Conservation (phyloP, 371 early-diverging fungal species). For the Haplosporangium sp. region DNA sequence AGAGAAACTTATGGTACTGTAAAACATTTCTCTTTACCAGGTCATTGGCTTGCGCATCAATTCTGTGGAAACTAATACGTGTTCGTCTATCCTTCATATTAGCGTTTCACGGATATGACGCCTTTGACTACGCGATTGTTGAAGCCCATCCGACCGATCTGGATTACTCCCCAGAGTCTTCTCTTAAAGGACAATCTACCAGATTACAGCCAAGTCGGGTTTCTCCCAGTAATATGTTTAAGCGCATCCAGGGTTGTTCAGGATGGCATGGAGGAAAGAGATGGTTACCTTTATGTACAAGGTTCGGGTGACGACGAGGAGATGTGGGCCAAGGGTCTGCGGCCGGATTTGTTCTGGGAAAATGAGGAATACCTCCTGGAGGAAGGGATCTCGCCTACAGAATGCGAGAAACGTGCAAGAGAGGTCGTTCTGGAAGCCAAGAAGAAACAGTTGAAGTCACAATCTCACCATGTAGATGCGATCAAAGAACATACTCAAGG, state of each 20-base stretch:
- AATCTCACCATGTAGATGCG: slow-evolving; percentile 15
- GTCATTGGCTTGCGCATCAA: background rate
- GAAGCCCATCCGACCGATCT: slow-evolving; percentile 85
- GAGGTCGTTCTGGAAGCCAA: slow-evolving; percentile 54
- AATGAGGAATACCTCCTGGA: slow-evolving; percentile 62
- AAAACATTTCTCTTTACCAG: background rate
- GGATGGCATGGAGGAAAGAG: slow-evolving; percentile 63
- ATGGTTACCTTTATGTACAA: slow-evolving; percentile 84
- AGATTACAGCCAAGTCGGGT: slow-evolving; percentile 62
- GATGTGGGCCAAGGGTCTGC: slow-evolving; percentile 81
- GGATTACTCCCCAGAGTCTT: slow-evolving; percentile 78
- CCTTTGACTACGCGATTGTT: slow-evolving; percentile 50
- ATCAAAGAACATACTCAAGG: background rate
- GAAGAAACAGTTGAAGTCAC: slow-evolving; percentile 1
- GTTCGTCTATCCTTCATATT: background rate
- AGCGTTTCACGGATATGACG: slow-evolving; percentile 63
- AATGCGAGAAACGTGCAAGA: slow-evolving; percentile 62
- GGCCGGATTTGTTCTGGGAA: slow-evolving; percentile 79
- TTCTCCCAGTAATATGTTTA: slow-evolving; percentile 77
- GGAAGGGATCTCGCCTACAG: slow-evolving; percentile 34
- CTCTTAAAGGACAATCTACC: slow-evolving; percentile 58
- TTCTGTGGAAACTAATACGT: background rate
- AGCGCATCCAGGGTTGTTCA: slow-evolving; percentile 75
- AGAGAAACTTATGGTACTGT: slow-evolving; percentile 61
- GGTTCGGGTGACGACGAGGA: slow-evolving; percentile 93